Evolutionary conservation across 169 alveolate genomes (phyloP).

Genomic region (Theileria annulata): DNA sequence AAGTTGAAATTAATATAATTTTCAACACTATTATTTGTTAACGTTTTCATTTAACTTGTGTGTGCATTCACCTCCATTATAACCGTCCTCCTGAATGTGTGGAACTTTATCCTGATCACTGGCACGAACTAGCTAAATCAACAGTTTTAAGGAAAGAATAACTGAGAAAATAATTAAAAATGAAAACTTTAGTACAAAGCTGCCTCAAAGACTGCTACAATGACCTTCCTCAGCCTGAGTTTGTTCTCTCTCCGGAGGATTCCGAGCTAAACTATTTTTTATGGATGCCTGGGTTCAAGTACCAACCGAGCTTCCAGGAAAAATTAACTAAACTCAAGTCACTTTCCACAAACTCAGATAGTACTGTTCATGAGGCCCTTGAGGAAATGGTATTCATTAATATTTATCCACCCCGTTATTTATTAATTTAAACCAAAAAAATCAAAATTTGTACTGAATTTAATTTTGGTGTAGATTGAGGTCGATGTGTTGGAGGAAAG

Average conservation of each 20-base stretch:
- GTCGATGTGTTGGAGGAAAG: slow-evolving; percentile 43
- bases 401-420: not conserved
- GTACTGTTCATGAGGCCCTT: slow-evolving; percentile 48
- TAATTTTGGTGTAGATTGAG: slow-evolving; percentile 43
- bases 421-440: not conserved
- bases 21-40: not conserved
- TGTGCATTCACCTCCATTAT: not conserved
- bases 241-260: slow-evolving; percentile 67
- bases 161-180: not conserved
- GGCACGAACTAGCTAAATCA: not conserved
- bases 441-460: not conserved
- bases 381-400: slow-evolving; percentile 62
- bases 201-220: slow-evolving; percentile 62
- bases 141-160: not conserved
- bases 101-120: not conserved
- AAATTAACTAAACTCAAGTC: slow-evolving; percentile 53
- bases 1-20: not conserved
- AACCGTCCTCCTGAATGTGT: not conserved
- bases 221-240: slow-evolving; percentile 67
- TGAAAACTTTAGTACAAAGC: slow-evolving; percentile 44
- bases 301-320: slow-evolving; percentile 61
- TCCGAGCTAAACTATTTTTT: slow-evolving; percentile 64
- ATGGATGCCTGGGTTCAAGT: slow-evolving; percentile 70
- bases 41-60: not conserved
- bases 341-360: slow-evolving; percentile 27